Percentiles rank a stretch among this genome's conserved stretches.
Conservation (phyloP, 2,329 filamentous ascomycete genomes). For the Paracamarosporium sp. region DNA sequence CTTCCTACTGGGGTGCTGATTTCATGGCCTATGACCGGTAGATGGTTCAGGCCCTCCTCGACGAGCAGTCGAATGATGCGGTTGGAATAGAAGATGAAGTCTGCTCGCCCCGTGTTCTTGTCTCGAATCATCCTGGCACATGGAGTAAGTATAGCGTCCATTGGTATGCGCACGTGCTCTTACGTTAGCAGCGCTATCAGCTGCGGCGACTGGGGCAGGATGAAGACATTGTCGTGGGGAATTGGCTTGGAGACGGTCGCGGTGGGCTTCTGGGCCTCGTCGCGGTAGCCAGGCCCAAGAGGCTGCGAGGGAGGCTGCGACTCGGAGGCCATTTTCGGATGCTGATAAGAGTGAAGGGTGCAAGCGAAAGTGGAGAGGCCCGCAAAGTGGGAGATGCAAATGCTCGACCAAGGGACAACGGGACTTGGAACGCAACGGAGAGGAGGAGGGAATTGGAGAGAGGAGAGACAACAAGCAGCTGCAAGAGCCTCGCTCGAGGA, state of each 20-base stretch:
- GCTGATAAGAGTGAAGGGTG: constrained; percentile 4
- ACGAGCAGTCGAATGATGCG: constrained; percentile 95
- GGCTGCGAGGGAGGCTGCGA: constrained; percentile 59
- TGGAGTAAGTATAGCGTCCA: constrained; percentile 12
- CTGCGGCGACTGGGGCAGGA: constrained; percentile 91
- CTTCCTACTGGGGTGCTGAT: constrained; percentile 91
- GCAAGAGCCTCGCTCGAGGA: constrained; percentile 22
- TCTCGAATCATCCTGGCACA: constrained; percentile 86
- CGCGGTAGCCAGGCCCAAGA: constrained; percentile 81
- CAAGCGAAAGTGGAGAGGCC: constrained; percentile 3
- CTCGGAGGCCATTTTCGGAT: constrained; percentile 32
- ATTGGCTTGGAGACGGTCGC: constrained; percentile 89
- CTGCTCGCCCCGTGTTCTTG: constrained; percentile 84
- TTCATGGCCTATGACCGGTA: constrained; percentile 86
- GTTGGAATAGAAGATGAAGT: constrained; percentile 99
- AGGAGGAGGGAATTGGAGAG: constrained; percentile 16
- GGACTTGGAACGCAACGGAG: neutral
- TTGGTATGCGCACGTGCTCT: constrained; percentile 51
- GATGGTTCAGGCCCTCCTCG: constrained; percentile 95
- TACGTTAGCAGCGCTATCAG: constrained; percentile 97
- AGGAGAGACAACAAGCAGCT: constrained; percentile 24
- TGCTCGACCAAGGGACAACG: neutral
- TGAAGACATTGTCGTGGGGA: constrained; percentile 83
- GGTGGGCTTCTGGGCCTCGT: constrained; percentile 78
- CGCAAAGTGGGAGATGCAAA: neutral